Conservation (phyloP, 1,284 basidiomycete species). For the Rhodotorula sp. region DNA sequence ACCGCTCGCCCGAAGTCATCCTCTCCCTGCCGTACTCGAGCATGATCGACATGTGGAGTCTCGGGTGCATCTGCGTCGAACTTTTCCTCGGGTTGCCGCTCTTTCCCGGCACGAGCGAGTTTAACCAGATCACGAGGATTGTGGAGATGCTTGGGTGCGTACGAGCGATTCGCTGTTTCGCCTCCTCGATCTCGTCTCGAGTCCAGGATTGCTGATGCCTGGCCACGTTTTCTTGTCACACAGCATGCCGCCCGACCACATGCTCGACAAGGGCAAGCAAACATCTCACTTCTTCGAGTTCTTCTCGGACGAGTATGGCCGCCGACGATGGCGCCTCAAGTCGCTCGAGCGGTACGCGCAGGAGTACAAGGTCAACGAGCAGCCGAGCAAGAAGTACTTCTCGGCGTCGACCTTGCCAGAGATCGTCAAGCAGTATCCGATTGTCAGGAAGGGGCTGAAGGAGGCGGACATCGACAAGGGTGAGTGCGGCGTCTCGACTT, state of each 20-base stretch:
- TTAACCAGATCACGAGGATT: slow-evolving; percentile 95
- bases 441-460: slow-evolving; percentile 74
- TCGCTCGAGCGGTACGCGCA: slow-evolving; percentile 89
- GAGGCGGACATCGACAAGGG: slow-evolving; percentile 77
- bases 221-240: too few relatives aligned
- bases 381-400: slow-evolving; percentile 98
- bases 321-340: slow-evolving; percentile 88
- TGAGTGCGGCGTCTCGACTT: not conserved
- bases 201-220: not conserved
- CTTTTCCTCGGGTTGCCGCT: slow-evolving; percentile 93
- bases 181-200: not conserved
- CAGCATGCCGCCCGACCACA: slow-evolving; percentile 82
- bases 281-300: slow-evolving; percentile 89
- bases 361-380: slow-evolving; percentile 92
- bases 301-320: slow-evolving; percentile 71
- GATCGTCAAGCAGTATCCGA: slow-evolving; percentile 91
- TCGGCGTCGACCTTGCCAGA: slow-evolving; percentile 90
- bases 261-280: slow-evolving; percentile 96
- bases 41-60: slow-evolving; percentile 92
- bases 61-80: slow-evolving; percentile 96
- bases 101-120: slow-evolving; percentile 98
- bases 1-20: slow-evolving; percentile 95
- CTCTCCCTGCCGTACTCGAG: slow-evolving; percentile 92
- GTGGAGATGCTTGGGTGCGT: slow-evolving; percentile 95
- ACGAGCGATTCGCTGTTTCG: not conserved